Conservation (phyloP, 2,329 filamentous ascomycete genomes). For the Diatrype stigma region DNA sequence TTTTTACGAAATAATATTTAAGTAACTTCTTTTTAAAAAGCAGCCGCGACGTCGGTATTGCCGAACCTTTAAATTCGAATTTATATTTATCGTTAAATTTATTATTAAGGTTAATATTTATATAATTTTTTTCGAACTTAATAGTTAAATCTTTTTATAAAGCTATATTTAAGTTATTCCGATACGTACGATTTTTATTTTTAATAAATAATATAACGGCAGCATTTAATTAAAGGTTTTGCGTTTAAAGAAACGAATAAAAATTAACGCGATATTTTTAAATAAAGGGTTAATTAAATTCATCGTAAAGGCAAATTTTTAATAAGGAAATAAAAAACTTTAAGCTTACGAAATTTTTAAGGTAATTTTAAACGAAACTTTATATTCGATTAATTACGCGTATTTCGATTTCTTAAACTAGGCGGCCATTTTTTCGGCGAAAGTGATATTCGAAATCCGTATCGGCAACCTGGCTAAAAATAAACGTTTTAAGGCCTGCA, state of each 20-base stretch:
- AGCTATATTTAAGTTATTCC: not conserved
- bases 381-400: conserved; percentile 15
- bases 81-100: not conserved
- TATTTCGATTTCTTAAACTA: conserved; percentile 12
- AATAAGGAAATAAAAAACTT: too few relatives aligned
- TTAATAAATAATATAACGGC: not conserved
- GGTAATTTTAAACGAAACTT: conserved; percentile 14
- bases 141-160: not conserved
- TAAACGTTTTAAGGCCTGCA: conserved; percentile 15
- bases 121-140: not conserved
- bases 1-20: conserved; percentile 16
- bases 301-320: too few relatives aligned
- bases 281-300: too few relatives aligned
- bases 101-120: not conserved
- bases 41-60: conserved; percentile 4
- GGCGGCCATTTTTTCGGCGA: conserved; percentile 11
- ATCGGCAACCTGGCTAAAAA: conserved; percentile 18
- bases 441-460: conserved; percentile 19
- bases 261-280: conserved; percentile 16
- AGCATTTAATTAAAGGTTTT: not conserved
- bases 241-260: not conserved
- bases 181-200: not conserved
- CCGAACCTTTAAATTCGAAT: not conserved
- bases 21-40: conserved; percentile 7
- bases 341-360: conserved; percentile 15